Evolutionary conservation across 352 stramenopile species (phyloP), one percentile per base, ranked within the genome.

Genomic region (Phytophthora litchii): DNA sequence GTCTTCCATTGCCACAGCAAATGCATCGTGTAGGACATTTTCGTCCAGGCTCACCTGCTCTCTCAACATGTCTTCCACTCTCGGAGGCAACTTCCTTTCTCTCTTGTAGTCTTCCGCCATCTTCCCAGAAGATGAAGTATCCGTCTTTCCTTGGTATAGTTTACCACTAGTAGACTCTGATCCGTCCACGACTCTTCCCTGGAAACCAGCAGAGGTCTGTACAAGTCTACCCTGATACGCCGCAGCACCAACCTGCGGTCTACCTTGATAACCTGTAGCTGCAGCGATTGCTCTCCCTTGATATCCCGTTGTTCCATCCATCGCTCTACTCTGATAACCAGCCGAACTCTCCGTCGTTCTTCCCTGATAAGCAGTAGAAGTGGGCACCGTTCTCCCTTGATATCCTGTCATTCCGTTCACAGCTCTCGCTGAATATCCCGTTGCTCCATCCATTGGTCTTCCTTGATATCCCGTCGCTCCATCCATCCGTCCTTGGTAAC

Each of bases 1-100:
- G 17, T 85, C 70, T 43, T 88, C 68, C 60, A 88, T 75, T 27
- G 83, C 72, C 27, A 74, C 62, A n/a, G 69, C 52, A 48, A 89
- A 78, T 7, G 71, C 69, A 16, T 76, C 64, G 11, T 67, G 54
- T 1, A 92, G 75, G 25, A 70, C 57, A 2, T 43, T 25, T 20
- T 82, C 71, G 38, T 86, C 74, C 31, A 86, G 43, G 48, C 54
- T 64, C 21, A 66, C 60, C 45, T 76, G 67, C 42, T 75, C 69
- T 37, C 64, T 50, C 2, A 77, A 44, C 59, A 68, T 71, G 17
- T 72, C 48, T 16, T 68, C 55, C 42, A 67, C 55, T 52, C 56
- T 36, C 3, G 61, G 50, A 14, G 62, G 52, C 32, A 70, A 13
- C 11, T 69, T 71, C 38, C 41, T 58, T 4, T 68, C 61, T 41